A percentile compares a stretch with the other conserved stretches of the same genome.
phyloP scores from a whole-genome alignment of 495 filamentous ascomycete genomes.

The Penicillium roqueforti region DNA sequence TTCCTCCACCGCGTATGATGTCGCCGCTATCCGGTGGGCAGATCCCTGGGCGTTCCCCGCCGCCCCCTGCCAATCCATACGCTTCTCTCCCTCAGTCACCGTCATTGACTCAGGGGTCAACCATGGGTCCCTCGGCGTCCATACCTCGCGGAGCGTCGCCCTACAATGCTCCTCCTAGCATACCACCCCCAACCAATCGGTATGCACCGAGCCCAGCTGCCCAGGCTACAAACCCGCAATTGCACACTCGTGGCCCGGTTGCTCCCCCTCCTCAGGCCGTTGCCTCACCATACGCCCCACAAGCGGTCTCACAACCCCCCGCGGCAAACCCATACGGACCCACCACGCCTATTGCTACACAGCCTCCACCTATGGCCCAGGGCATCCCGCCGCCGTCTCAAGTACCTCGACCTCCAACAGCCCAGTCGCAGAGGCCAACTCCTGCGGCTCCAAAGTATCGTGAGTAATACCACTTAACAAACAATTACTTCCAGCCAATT shows the following conservation, averaged over 20 bases:
- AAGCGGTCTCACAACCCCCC: conserved; percentile 34
- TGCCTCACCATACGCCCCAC: conserved; percentile 59
- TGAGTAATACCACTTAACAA: conserved; percentile 28
- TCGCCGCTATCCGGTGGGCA: conserved; percentile 45
- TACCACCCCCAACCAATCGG: conserved; percentile 70
- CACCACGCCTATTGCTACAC: conserved; percentile 35
- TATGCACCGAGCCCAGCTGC: conserved; percentile 79
- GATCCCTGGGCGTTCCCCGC: conserved; percentile 48
- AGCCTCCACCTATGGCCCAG: conserved; percentile 39
- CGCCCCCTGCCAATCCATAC: conserved; percentile 67
- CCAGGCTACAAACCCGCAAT: conserved; percentile 42
- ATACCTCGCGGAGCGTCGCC: conserved; percentile 77
- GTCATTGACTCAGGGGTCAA: conserved; percentile 18
- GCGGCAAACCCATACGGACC: conserved; percentile 47
- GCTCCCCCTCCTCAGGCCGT: conserved; percentile 51
- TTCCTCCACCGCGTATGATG: conserved; percentile 50
- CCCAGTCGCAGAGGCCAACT: conserved; percentile 44
- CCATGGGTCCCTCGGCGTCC: conserved; percentile 46
- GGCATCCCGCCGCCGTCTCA: conserved; percentile 37
- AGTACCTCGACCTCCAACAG: conserved; percentile 49
- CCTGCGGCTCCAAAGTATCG: conserved; percentile 62
- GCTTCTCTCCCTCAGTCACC: conserved; percentile 49
- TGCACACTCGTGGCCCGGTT: conserved; percentile 38
- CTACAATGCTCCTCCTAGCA: conserved; percentile 78
- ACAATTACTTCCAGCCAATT: conserved; percentile 15